phyloP scores from a whole-genome alignment of 2,329 filamentous ascomycete species.

The Penicillium sp. region DNA sequence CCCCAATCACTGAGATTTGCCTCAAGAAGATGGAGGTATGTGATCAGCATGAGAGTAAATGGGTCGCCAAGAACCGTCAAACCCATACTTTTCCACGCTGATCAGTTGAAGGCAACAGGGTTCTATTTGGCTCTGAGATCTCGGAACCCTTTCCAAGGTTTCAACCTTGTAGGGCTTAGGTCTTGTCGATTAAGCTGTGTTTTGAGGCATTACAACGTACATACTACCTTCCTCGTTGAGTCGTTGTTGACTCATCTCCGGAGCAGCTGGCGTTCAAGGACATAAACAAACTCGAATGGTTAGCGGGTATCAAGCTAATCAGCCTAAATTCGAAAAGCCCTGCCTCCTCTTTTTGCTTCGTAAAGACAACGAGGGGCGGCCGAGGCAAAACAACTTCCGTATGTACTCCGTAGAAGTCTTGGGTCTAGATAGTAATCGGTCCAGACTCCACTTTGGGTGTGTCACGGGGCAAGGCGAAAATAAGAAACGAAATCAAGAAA shows the following conservation, averaged over 20 bases:
- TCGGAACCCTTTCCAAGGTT: neutral
- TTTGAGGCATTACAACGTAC: neutral
- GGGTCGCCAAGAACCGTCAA: slow-evolving; percentile 3
- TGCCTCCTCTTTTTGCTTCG: neutral
- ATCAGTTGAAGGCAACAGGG: neutral
- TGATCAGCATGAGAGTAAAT: neutral
- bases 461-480: neutral
- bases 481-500: neutral
- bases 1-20: neutral
- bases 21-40: neutral
- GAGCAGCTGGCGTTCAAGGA: too few relatives aligned
- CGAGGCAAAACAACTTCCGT: neutral
- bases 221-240: neutral
- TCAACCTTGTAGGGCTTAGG: slow-evolving; percentile 2
- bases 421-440: neutral
- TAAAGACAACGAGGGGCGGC: neutral
- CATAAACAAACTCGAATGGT: too few relatives aligned
- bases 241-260: neutral
- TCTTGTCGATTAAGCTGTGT: neutral
- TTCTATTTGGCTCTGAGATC: neutral
- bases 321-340: too few relatives aligned
- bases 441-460: neutral
- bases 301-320: too few relatives aligned
- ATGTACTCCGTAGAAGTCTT: neutral
- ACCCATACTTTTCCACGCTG: neutral